Base-by-base conservation (phyloP, 1,284 basidiomycete genomes). In the Naganishia liquefaciens region DNA sequence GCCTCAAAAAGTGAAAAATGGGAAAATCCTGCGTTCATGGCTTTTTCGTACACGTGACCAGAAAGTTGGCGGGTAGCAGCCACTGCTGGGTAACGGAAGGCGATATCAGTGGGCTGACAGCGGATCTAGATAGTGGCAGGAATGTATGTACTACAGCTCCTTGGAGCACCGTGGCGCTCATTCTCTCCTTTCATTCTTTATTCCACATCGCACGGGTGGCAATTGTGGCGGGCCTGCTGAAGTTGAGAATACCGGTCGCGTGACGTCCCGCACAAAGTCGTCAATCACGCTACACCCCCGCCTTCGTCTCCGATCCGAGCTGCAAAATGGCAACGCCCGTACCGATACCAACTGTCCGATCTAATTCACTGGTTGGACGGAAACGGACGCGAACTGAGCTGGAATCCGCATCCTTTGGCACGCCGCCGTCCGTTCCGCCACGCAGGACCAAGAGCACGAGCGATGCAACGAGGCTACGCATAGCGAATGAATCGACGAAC, bases 361-460 rank as follows among this genome's bases (percentile, higher is more conserved):
- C 77, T 9, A 69, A 72, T 5, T 75, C 73, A 11, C 55, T 76
- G 13, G 72, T 74, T 23, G 77, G 77, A 19, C 68, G 70, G 51
- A 78, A 78, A 63, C 69, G 77, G 5, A 73, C 74, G 4, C 62
- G 76, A 39, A 76, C 77, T 40, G 57, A 62, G 37, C 57, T 66
- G 19, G 64, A 66, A 51, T 54, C 43, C 30, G 28, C 64, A 9
- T 71, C 70, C 2, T 74, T 75, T 19, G 63, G 49, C 15, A 70
- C 69, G 2, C 68, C 69, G 37, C 64, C 62, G n/a, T 64, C 68
- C 15, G 51, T 60, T 10, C 63, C 68, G 23, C 63, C 71, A 10
- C 66, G 78, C 40, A 68, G 78, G 17, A 79, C 78, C 0, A 78
- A 77, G 55, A 75, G 73, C 43, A 72, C 72, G 4, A 74, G 76